Conservation (phyloP, 345 rosid species). For the Kernera saxatilis region DNA sequence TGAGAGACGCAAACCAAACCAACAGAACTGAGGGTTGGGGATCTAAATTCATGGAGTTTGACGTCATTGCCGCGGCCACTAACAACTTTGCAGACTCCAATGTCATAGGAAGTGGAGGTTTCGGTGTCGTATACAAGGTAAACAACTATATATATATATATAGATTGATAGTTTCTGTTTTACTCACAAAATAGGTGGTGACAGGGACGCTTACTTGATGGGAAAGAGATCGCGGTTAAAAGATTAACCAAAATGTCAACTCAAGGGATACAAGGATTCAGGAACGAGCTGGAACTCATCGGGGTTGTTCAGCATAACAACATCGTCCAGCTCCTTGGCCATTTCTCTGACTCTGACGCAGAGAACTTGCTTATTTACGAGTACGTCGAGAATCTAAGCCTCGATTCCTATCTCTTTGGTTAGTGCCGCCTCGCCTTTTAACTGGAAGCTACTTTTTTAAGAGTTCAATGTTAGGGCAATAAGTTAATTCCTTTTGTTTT, state of each 20-base stretch:
- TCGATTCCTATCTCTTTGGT: not conserved
- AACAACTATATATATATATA: not conserved
- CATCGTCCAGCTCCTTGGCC: not conserved
- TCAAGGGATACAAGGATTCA: not conserved
- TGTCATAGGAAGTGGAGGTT: too few relatives aligned
- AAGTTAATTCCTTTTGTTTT: too few relatives aligned
- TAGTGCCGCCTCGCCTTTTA: too few relatives aligned
- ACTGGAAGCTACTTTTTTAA: too few relatives aligned
- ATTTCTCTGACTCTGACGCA: not conserved
- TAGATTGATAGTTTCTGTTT: too few relatives aligned
- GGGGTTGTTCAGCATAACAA: not conserved
- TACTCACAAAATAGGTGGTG: too few relatives aligned
- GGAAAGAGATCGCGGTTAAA: not conserved
- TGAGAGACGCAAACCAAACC: too few relatives aligned
- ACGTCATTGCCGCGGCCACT: not conserved
- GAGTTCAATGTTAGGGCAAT: too few relatives aligned
- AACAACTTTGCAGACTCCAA: too few relatives aligned
- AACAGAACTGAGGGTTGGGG: not conserved
- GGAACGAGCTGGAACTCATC: not conserved
- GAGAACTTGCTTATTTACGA: not conserved
- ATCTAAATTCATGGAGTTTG: not conserved
- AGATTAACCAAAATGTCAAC: not conserved
- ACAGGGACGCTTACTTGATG: too few relatives aligned
- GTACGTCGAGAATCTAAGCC: not conserved
- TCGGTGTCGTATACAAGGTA: not conserved